phyloP scores from a whole-genome alignment of 352 stramenopile species.

The Phytophthora idaei region DNA sequence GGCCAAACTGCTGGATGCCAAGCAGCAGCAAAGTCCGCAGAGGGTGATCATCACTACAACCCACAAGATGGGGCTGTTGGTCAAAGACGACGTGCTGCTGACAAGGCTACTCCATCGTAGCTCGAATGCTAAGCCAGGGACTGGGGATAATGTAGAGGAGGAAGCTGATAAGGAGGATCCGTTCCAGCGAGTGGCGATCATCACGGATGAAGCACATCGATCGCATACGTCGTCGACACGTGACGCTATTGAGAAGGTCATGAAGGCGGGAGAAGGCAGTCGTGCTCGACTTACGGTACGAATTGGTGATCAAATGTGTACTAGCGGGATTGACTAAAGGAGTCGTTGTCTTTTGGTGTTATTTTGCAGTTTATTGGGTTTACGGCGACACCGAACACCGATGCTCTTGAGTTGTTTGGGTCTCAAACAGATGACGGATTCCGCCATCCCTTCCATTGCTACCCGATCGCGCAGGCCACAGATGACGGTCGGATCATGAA shows the following conservation, averaged over 20 bases:
- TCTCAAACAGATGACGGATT: conserved; percentile 19
- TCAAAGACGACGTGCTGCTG: conserved; percentile 70
- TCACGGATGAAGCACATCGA: conserved; percentile 85
- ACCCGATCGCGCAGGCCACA: conserved; percentile 68
- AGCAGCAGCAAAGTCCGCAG: conserved; percentile 37
- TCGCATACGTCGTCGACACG: conserved; percentile 74
- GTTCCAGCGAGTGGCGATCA: conserved; percentile 76
- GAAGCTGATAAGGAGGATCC: neutral
- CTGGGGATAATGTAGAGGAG: neutral
- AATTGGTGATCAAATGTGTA: neutral
- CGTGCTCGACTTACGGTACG: conserved; percentile 50
- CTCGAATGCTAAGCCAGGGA: conserved; percentile 10
- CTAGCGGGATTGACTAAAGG: neutral
- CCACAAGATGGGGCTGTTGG: conserved; percentile 78
- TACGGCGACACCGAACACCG: conserved; percentile 72
- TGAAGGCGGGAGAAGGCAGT: conserved; percentile 52
- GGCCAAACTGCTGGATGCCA: conserved; percentile 48
- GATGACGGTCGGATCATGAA: conserved; percentile 65
- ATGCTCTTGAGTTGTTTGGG: conserved; percentile 78
- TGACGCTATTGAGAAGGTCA: conserved; percentile 68
- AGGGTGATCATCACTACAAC: conserved; percentile 82
- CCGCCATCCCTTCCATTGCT: conserved; percentile 69
- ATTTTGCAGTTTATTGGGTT: conserved; percentile 76
- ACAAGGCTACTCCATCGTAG: conserved; percentile 69
- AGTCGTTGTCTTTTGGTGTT: neutral